phyloP scores from a whole-genome alignment of 2,329 filamentous ascomycete species.

The Penicillium sp. region DNA sequence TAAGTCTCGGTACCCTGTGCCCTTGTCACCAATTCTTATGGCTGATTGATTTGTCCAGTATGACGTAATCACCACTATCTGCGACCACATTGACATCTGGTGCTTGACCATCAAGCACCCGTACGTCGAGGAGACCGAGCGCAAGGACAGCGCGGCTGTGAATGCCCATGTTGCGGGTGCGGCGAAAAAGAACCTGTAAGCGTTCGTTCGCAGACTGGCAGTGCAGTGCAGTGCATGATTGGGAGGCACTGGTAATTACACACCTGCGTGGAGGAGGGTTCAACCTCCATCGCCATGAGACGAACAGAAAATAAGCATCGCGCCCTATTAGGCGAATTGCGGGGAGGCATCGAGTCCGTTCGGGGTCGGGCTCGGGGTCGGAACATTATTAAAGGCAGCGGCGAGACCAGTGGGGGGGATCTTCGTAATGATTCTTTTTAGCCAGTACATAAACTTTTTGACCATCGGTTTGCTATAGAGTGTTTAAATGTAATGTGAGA shows the following conservation, averaged over 20 bases:
- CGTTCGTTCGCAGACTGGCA: not conserved
- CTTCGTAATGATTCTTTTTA: slow-evolving; percentile 23
- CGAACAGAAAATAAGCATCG: not conserved
- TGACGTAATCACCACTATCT: slow-evolving; percentile 96
- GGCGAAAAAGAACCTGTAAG: slow-evolving; percentile 34
- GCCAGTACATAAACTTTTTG: slow-evolving; percentile 24
- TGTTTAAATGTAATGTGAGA: slow-evolving; percentile 25
- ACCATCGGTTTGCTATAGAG: slow-evolving; percentile 19
- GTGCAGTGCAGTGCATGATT: not conserved
- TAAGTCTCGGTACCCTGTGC: slow-evolving; percentile 36
- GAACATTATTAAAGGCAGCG: not conserved
- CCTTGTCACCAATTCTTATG: slow-evolving; percentile 3
- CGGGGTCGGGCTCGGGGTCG: not conserved
- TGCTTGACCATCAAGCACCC: slow-evolving; percentile 95
- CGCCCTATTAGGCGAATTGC: not conserved
- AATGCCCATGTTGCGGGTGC: slow-evolving; percentile 29
- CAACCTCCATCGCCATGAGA: slow-evolving; percentile 23
- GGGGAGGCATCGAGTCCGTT: slow-evolving; percentile 10
- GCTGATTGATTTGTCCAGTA: slow-evolving; percentile 49
- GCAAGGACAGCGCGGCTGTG: slow-evolving; percentile 31
- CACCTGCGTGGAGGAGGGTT: slow-evolving; percentile 19
- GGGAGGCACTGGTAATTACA: not conserved
- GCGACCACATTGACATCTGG: slow-evolving; percentile 98
- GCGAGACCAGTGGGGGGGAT: slow-evolving; percentile 9
- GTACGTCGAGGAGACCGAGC: slow-evolving; percentile 47